Percentiles rank a stretch among this genome's conserved stretches.
Evolutionary conservation across 768 basidiomycete genomes (phyloP).

Genomic region (Boletellus ananiceps): DNA sequence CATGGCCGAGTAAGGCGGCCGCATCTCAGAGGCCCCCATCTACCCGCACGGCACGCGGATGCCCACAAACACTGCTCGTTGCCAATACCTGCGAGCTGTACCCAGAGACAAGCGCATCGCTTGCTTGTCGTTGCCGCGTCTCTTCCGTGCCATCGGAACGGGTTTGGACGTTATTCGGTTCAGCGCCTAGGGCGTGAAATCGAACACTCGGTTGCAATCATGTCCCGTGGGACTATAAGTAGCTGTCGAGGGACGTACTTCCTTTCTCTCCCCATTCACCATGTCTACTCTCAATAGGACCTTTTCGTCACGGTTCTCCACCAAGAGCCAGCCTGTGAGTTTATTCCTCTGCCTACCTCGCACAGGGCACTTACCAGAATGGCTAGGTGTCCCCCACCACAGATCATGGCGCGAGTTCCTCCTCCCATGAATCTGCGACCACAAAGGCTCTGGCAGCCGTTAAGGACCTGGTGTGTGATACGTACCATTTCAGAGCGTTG

Average conservation of each 20-base stretch:
- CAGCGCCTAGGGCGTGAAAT: conserved; percentile 7
- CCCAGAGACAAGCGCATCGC: no score
- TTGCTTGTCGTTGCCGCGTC: not conserved
- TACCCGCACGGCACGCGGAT: no score
- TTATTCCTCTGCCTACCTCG: not conserved
- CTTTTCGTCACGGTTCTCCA: conserved; percentile 28
- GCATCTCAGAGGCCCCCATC: no score
- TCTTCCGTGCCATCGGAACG: conserved; percentile 2
- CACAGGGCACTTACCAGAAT: not conserved
- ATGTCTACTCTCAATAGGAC: conserved; percentile 30
- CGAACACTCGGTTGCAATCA: conserved; percentile 15
- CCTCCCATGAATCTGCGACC: conserved; percentile 14
- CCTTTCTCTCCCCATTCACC: conserved; percentile 6
- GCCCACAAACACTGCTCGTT: no score
- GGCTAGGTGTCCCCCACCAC: conserved; percentile 11
- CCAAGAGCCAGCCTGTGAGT: conserved; percentile 26
- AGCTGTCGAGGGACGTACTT: not conserved
- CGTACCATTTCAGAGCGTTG: not conserved
- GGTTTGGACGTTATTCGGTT: conserved; percentile 20
- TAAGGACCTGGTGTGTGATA: conserved; percentile 29
- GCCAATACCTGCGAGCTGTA: no score
- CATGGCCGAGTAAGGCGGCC: no score
- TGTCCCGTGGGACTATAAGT: conserved; percentile 24
- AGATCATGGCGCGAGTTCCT: conserved; percentile 5
- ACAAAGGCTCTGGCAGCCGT: conserved; percentile 24